Conservation (phyloP, 164 flowering plant genomes). For the Brasenia schreberi region DNA sequence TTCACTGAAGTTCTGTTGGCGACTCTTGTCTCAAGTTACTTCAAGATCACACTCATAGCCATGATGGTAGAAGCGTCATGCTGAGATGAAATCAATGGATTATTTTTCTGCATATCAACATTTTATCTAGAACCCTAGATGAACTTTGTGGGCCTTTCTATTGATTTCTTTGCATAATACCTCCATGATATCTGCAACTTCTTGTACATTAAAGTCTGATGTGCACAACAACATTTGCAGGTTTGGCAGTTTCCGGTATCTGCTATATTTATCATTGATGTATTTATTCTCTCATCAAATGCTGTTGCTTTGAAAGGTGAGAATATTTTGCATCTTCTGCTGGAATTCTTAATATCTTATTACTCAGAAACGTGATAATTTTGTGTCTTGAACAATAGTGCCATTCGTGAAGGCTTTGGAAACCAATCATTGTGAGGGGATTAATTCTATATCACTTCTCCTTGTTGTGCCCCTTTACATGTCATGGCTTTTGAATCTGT, state of each 20-base stretch:
- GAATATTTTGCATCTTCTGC: neutral
- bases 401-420: neutral
- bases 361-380: neutral
- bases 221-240: slow-evolving; percentile 20
- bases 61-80: slow-evolving; percentile 40
- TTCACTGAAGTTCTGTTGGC: slow-evolving; percentile 41
- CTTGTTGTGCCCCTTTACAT: no score
- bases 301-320: slow-evolving; percentile 63
- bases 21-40: slow-evolving; percentile 64
- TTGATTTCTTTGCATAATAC: neutral
- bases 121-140: neutral
- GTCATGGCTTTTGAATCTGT: no score
- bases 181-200: no score
- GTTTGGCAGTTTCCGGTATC: slow-evolving; percentile 83
- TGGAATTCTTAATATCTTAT: neutral
- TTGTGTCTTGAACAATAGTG: neutral
- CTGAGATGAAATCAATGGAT: neutral
- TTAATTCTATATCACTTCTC: no score
- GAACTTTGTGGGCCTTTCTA: slow-evolving; percentile 1
- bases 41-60: slow-evolving; percentile 57
- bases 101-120: neutral
- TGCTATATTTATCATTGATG: slow-evolving; percentile 49
- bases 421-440: no score
- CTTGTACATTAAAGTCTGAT: neutral
- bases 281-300: slow-evolving; percentile 68